Conservation (phyloP, 164 flowering plant species). For the Amborella trichopoda region DNA sequence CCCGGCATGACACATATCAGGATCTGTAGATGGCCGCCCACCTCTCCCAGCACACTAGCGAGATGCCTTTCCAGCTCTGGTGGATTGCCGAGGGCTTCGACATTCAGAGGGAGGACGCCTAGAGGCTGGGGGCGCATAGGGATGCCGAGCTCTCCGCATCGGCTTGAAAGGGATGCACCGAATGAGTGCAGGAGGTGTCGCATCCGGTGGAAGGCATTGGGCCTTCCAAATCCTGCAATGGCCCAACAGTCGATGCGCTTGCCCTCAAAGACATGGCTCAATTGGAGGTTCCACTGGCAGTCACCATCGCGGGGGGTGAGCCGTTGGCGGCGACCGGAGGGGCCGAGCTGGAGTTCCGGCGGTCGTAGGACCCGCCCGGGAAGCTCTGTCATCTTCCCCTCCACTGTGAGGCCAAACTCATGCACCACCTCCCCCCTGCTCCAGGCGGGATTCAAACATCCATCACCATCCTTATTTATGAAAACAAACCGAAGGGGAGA, state of each 20-base stretch:
- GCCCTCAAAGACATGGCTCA: slow-evolving; percentile 33
- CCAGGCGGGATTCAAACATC: too few species aligned
- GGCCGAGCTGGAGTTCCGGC: slow-evolving; percentile 42
- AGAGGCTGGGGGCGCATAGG: neutral
- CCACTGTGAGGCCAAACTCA: slow-evolving; percentile 37
- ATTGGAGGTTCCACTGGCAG: slow-evolving; percentile 57
- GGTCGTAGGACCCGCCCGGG: slow-evolving; percentile 43
- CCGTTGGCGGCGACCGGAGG: slow-evolving; percentile 5
- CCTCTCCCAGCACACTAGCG: neutral
- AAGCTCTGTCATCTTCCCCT: slow-evolving; percentile 38
- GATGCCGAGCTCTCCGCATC: neutral
- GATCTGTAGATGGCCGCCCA: slow-evolving; percentile 23
- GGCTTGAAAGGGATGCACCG: neutral
- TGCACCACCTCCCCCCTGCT: slow-evolving; percentile 19
- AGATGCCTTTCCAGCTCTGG: neutral
- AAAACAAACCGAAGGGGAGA: neutral
- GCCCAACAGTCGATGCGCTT: slow-evolving; percentile 46
- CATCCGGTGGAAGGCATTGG: neutral
- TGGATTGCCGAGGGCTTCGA: neutral
- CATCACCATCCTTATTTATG: too few species aligned
- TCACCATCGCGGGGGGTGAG: slow-evolving; percentile 25
- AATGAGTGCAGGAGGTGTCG: neutral
- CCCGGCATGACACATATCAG: slow-evolving; percentile 53
- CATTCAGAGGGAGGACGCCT: neutral
- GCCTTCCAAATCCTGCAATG: slow-evolving; percentile 30